Base-by-base conservation (phyloP, 495 filamentous ascomycete species). In the Penicillium herquei region DNA sequence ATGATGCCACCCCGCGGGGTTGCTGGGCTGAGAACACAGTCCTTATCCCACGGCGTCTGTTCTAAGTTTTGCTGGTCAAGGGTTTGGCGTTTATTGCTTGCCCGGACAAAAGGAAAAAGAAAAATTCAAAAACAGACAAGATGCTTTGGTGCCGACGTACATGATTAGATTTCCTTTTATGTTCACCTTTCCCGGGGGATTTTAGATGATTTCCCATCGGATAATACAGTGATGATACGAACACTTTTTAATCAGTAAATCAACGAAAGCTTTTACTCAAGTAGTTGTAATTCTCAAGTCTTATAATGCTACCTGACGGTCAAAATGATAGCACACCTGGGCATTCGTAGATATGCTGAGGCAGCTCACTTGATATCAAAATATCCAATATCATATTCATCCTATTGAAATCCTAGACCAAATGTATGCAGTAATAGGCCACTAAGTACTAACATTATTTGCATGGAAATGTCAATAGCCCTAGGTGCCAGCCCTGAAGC, bases 161-260 rank as follows among this genome's bases (percentile, higher is more conserved):
- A 68, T 68, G 65, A 66, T 68, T 68, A 68, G 65, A 68, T 66
- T 66, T 66, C 59, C 62, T 67, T n/a, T 67, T 61, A 63, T 67
- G 62, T 67, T 68, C 50, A 57, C 57, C 37, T 62, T 48, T 46
- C 43, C 43, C 65, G 56, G 55, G 63, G 56, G 63, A 59, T 59
- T 66, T 54, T 59, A 66, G 62, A 63, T 56, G 65, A 67, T 65
- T 46, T 66, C 60, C 63, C 65, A 52, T 61, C 58, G 65, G 63
- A 68, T 68, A 68, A 68, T 68, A 67, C 60, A 63, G 39, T 60
- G 61, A 64, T 65, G 62, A 65, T 61, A 67, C 55, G 52, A 62
- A 17, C 6, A 33, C 17, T 8, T 44, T 12, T 30, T 43, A 35
- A 21, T 4, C n/a, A 16, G 18, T 45, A 18, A 33, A 32, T 14